These are phyloP conservation scores for Salix viminalis DNA, from an alignment of 345 rosid genomes.

Conservation along the genomic window DNA sequence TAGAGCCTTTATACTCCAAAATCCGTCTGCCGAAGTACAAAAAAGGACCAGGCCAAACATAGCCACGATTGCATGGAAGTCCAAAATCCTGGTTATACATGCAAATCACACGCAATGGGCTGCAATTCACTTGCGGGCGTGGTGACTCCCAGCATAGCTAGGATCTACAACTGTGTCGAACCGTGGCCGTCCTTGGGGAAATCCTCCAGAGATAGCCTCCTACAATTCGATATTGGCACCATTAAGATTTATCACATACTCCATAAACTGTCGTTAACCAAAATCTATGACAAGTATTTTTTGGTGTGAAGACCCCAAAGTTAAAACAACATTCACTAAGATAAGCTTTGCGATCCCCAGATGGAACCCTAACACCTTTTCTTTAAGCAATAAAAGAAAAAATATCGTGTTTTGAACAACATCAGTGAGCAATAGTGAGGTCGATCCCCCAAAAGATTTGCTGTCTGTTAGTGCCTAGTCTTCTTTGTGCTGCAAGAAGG, in stretches of 20 bases:
- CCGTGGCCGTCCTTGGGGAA: neutral
- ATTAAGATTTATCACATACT: neutral
- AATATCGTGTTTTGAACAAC: constrained; percentile 1
- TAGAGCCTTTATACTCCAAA: neutral
- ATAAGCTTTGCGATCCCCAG: neutral
- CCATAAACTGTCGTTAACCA: neutral
- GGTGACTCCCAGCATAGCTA: neutral
- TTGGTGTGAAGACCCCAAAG: neutral
- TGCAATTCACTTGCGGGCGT: no score
- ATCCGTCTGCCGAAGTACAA: neutral
- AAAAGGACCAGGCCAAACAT: neutral
- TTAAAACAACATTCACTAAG: neutral
- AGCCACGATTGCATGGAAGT: neutral
- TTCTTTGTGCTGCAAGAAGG: constrained; percentile 75
- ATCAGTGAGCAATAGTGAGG: constrained; percentile 2
- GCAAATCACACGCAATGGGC: neutral
- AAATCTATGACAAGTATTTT: neutral
- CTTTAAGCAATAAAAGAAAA: neutral
- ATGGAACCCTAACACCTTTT: neutral
- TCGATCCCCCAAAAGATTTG: neutral
- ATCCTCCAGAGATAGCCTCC: neutral
- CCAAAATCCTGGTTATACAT: neutral
- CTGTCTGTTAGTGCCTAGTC: constrained; percentile 23
- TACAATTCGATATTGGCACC: neutral
- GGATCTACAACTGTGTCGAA: neutral